phyloP scores from a whole-genome alignment of 1,284 basidiomycete genomes.

The Cystobasidiaceae sp. region DNA sequence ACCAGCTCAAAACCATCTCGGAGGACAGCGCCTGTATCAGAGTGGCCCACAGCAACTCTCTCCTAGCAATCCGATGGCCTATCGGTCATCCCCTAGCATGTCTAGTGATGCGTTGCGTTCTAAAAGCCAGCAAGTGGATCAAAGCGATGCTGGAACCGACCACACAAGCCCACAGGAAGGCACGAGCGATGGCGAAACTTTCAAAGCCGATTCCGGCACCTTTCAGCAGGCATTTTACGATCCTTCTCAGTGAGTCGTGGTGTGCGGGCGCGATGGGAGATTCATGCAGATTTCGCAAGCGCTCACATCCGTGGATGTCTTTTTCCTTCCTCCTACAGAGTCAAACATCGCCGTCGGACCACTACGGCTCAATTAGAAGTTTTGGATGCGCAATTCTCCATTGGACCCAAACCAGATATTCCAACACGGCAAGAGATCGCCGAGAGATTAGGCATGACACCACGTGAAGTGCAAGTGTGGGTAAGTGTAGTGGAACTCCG shows the following conservation, averaged over 20 bases:
- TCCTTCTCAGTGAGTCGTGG: conserved; percentile 5
- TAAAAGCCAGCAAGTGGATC: no score
- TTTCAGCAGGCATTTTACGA: conserved; percentile 13
- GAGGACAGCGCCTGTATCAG: no score
- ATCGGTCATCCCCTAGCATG: no score
- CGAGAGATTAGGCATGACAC: conserved; percentile 77
- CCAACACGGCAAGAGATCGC: conserved; percentile 70
- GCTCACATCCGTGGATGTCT: not conserved
- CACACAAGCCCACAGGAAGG: not conserved
- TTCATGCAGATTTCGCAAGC: not conserved
- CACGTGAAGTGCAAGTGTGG: conserved; percentile 82
- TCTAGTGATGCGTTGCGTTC: no score
- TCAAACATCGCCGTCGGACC: conserved; percentile 45
- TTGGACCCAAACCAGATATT: conserved; percentile 84
- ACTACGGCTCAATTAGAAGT: conserved; percentile 49
- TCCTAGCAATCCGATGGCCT: no score
- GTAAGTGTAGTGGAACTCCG: conserved; percentile 30
- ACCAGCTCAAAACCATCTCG: no score
- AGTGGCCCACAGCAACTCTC: no score
- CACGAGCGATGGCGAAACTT: not conserved
- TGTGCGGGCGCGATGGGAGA: no score
- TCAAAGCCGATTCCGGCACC: no score
- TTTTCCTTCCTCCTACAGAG: conserved; percentile 23
- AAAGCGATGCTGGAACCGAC: no score
- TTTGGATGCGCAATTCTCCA: conserved; percentile 75